These are phyloP conservation scores for Phytopythium chamaehyphon DNA, from an alignment of 352 stramenopile species.

Conservation along the genomic window DNA sequence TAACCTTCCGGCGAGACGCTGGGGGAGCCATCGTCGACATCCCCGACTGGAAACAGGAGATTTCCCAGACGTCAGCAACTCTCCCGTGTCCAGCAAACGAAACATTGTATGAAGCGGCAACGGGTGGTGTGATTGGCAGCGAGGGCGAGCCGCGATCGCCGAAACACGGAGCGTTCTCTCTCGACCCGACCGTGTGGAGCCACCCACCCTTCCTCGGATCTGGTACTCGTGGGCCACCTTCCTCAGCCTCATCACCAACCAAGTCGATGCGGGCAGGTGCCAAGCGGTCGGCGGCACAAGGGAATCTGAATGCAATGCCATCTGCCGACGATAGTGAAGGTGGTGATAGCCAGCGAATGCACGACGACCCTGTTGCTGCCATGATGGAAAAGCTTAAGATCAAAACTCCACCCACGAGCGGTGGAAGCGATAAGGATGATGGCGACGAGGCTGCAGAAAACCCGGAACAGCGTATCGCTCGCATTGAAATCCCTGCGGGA, in stretches of 20 bases:
- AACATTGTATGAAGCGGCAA: not conserved
- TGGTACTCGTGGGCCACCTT: slow-evolving; percentile 20
- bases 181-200: slow-evolving; percentile 61
- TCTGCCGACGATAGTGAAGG: not conserved
- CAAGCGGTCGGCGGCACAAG: not conserved
- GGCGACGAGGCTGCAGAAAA: not conserved
- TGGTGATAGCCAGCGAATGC: slow-evolving; percentile 9
- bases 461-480: slow-evolving; percentile 7
- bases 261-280: slow-evolving; percentile 1
- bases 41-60: slow-evolving; percentile 50
- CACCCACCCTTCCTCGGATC: slow-evolving; percentile 52
- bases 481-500: slow-evolving; percentile 65
- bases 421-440: not conserved
- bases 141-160: slow-evolving; percentile 5
- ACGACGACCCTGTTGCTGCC: slow-evolving; percentile 23
- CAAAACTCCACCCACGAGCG: slow-evolving; percentile 20
- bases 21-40: slow-evolving; percentile 41
- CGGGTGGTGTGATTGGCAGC: not conserved
- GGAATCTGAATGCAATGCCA: not conserved
- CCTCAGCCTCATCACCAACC: slow-evolving; percentile 10
- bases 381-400: slow-evolving; percentile 39
- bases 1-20: slow-evolving; percentile 48
- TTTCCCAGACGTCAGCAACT: slow-evolving; percentile 50
- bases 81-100: slow-evolving; percentile 18
- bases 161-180: slow-evolving; percentile 41